Conservation (phyloP, 2,329 filamentous ascomycete genomes). For the Ophiostoma piceae region DNA sequence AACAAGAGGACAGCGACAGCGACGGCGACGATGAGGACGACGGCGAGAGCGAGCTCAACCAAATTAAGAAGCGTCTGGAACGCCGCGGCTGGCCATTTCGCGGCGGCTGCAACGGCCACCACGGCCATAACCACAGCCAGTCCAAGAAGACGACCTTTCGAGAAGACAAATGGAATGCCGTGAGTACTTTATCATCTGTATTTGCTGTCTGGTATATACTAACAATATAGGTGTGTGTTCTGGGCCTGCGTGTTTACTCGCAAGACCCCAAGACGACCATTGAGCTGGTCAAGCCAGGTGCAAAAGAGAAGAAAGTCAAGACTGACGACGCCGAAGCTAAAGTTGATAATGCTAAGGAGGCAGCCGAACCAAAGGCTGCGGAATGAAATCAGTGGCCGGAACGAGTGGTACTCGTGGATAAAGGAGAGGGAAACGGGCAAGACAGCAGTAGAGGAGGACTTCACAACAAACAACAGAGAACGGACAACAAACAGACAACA, state of each 20-base stretch:
- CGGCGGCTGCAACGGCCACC: not conserved
- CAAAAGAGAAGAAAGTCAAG: not conserved
- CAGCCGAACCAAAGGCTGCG: not conserved
- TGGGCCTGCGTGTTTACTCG: slow-evolving; percentile 21
- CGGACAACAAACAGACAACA: not conserved
- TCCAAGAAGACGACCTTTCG: not conserved
- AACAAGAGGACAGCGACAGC: slow-evolving; percentile 10
- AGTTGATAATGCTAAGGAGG: not conserved
- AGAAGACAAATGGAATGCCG: slow-evolving; percentile 20
- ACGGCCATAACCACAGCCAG: not conserved
- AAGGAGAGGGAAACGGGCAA: not conserved
- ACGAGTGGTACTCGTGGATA: not conserved
- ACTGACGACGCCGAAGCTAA: not conserved
- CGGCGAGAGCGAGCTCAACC: not conserved
- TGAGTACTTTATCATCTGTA: not conserved
- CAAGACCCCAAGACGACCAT: slow-evolving; percentile 12
- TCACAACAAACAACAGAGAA: not conserved
- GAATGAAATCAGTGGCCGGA: not conserved
- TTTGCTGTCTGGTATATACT: not conserved
- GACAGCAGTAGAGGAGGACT: not conserved
- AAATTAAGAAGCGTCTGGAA: not conserved
- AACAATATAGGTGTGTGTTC: slow-evolving; percentile 15
- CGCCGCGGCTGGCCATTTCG: not conserved
- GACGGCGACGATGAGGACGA: slow-evolving; percentile 15
- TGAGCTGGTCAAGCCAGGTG: slow-evolving; percentile 7